These are phyloP conservation scores for Plenodomus tracheiphilus DNA, from an alignment of 2,329 filamentous ascomycete genomes.

Conservation along the genomic window DNA sequence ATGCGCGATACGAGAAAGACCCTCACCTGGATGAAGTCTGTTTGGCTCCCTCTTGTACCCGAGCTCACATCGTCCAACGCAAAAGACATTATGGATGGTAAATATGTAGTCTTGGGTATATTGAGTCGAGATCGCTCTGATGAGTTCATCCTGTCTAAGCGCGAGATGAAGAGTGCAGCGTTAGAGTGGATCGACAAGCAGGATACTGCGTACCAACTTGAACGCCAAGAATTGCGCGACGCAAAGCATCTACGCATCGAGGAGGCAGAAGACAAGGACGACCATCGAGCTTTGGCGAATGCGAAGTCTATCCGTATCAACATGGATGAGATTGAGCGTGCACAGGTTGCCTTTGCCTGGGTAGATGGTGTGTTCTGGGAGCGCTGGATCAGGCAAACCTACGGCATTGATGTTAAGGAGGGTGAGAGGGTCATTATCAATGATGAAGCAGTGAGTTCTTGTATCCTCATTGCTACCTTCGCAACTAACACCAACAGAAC, in stretches of 20 bases:
- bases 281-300: slow-evolving; percentile 80
- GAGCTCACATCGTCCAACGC: slow-evolving; percentile 92
- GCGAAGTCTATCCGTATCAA: slow-evolving; percentile 92
- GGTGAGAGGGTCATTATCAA: slow-evolving; percentile 95
- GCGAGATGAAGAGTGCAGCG: slow-evolving; percentile 93
- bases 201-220: slow-evolving; percentile 85
- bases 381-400: slow-evolving; percentile 92
- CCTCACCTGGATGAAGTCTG: slow-evolving; percentile 89
- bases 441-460: slow-evolving; percentile 82
- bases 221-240: slow-evolving; percentile 89
- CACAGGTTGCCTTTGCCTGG: slow-evolving; percentile 94
- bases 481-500: slow-evolving; percentile 59
- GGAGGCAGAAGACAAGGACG: slow-evolving; percentile 90
- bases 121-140: slow-evolving; percentile 78
- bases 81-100: slow-evolving; percentile 91
- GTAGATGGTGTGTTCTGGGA: slow-evolving; percentile 98
- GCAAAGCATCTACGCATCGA: slow-evolving; percentile 94
- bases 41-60: slow-evolving; percentile 94
- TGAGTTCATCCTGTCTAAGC: slow-evolving; percentile 75
- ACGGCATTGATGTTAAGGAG: slow-evolving; percentile 81
- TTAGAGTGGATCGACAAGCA: slow-evolving; percentile 99
- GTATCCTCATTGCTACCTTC: background rate
- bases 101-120: slow-evolving; percentile 90
- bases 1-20: slow-evolving; percentile 87
- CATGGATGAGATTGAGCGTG: slow-evolving; percentile 83